phyloP scores from a whole-genome alignment of 352 stramenopile genomes.

The Globisporangium nunn region DNA sequence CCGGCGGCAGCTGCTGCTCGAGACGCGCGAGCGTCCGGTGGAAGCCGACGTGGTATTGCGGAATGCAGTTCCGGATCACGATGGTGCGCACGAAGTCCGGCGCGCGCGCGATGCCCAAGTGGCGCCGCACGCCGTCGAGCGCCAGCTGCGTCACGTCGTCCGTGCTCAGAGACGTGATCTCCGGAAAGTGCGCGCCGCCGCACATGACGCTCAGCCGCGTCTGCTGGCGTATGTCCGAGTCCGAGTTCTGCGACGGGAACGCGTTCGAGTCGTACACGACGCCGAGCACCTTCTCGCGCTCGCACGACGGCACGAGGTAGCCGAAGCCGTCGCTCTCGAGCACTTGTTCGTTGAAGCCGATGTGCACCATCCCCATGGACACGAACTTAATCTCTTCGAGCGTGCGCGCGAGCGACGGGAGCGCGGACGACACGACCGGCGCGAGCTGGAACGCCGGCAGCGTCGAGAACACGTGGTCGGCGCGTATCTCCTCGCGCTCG shows the following conservation, averaged over 20 bases:
- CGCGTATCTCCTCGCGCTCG: slow-evolving; percentile 25
- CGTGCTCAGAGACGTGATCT: slow-evolving; percentile 35
- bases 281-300: slow-evolving; percentile 68
- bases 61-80: slow-evolving; percentile 59
- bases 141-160: slow-evolving; percentile 54
- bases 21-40: slow-evolving; percentile 49
- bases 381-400: slow-evolving; percentile 70
- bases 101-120: slow-evolving; percentile 53
- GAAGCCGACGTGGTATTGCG: slow-evolving; percentile 84
- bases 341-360: slow-evolving; percentile 58
- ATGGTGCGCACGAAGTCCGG: slow-evolving; percentile 56
- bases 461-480: slow-evolving; percentile 72
- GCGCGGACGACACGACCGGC: slow-evolving; percentile 27
- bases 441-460: slow-evolving; percentile 59
- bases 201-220: slow-evolving; percentile 83
- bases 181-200: slow-evolving; percentile 67
- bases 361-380: slow-evolving; percentile 77
- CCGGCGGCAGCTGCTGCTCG: slow-evolving; percentile 43
- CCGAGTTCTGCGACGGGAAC: slow-evolving; percentile 76
- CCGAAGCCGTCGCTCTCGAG: slow-evolving; percentile 73
- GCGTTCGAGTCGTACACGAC: slow-evolving; percentile 87
- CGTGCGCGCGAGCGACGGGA: slow-evolving; percentile 40
- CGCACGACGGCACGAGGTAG: slow-evolving; percentile 72
- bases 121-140: slow-evolving; percentile 55
- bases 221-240: slow-evolving; percentile 18